Percentiles rank a stretch among this genome's conserved stretches.
phyloP scores from a whole-genome alignment of 257 asterid species.

The Scutellaria baicalensis region DNA sequence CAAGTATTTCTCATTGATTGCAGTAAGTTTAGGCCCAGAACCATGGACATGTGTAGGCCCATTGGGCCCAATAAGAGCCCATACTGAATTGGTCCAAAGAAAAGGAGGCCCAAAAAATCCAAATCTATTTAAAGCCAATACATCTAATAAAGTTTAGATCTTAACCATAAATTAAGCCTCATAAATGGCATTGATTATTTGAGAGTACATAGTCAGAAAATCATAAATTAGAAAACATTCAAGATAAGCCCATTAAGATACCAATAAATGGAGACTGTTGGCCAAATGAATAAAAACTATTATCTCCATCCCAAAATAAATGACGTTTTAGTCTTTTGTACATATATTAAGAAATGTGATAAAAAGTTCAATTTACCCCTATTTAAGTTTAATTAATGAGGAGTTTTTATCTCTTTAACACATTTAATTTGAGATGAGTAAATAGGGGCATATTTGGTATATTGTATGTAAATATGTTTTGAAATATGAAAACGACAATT shows the following conservation, averaged over 20 bases:
- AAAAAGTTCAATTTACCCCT: no score
- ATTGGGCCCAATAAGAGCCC: background rate
- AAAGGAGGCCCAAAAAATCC: background rate
- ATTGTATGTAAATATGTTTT: no score
- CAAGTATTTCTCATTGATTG: background rate
- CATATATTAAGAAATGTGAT: no score
- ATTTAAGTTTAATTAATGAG: no score
- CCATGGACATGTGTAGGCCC: background rate
- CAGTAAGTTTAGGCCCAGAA: background rate
- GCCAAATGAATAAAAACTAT: no score
- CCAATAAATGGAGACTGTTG: background rate
- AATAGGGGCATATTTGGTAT: no score
- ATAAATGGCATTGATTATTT: conserved; percentile 9
- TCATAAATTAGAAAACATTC: background rate
- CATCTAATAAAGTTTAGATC: background rate
- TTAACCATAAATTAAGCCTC: background rate
- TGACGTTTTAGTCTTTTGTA: no score
- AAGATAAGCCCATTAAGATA: background rate
- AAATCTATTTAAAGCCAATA: background rate
- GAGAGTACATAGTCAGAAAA: background rate
- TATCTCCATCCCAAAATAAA: no score
- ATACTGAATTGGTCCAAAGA: background rate
- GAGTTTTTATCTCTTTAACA: no score
- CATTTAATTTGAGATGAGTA: no score
- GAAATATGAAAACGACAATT: no score